Base-by-base conservation (phyloP, 805 yeast genomes). In the Teunomyces kruisii region DNA sequence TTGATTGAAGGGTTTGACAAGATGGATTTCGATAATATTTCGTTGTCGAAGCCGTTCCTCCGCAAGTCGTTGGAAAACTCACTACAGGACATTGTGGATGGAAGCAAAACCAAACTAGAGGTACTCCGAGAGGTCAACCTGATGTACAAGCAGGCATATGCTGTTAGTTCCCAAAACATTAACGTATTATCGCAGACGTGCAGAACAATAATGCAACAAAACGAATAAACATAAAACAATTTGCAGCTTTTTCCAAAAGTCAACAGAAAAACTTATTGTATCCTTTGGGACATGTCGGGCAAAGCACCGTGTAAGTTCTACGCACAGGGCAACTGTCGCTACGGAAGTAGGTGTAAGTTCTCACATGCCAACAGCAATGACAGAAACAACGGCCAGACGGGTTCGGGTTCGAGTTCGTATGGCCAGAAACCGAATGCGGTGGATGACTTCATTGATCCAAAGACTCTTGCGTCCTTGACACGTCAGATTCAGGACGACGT, bases 11-110 rank as follows among this genome's bases (percentile, higher is more conserved):
- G 96, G 1, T 90, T 94, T 62, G 90, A 88, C 45, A 75, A 78
- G 36, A 79, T 94, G 46, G 89, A 86, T 3, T 75, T 88, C 26
- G 90, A 89, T 55, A 68, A 75, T 47, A 64, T 78, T 32, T 83
- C 92, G 1, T 72, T 94, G 48, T 84, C 97, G 0, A 92, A 94
- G 56, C 99, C 99, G 3, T 86, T 87, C 54, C 65, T 94, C 48
- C 72, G 99, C 44, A 82, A 85, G 43, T 81, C 79, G 35, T 70
- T 94, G 61, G 99, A 94, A 58, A 67, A 61, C 12, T 78, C 80
- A 40, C 70, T 94, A 56, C 78, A 71, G 44, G 73, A 75, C 31
- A 87, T 94, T 3, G 86, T 91, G 43, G 74, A 76, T 0, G 97
- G 97, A 0, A 52, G 56, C 4, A 66, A 72, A 28, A 60, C 78